phyloP scores from a whole-genome alignment of 2,329 filamentous ascomycete species.

The Dryadomyces quercus-mongolicae region DNA sequence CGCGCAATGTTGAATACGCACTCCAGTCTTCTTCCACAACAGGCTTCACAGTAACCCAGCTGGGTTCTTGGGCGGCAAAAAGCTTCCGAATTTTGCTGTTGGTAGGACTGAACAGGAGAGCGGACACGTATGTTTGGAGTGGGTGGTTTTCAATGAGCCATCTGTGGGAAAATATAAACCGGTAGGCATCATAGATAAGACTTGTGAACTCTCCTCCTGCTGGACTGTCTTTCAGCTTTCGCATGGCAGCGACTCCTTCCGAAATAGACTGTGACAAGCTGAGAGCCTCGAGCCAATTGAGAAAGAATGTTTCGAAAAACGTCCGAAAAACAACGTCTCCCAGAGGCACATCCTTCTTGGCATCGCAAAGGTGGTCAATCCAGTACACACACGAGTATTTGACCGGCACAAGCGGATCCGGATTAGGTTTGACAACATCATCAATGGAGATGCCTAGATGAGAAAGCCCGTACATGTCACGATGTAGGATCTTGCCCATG shows the following conservation, averaged over 20 bases:
- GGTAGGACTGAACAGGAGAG: conserved; percentile 19
- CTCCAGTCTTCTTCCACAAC: conserved; percentile 2
- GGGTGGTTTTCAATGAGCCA: conserved; percentile 12
- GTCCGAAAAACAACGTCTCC: conserved; percentile 10
- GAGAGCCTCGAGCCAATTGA: conserved; percentile 32
- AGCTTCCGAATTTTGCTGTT: conserved; percentile 11
- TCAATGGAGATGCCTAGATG: conserved; percentile 14
- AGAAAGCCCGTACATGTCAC: conserved; percentile 23
- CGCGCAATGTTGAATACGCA: conserved; percentile 2
- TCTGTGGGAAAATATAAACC: conserved; percentile 10
- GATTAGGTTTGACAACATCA: conserved; percentile 10
- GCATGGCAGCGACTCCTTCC: conserved; percentile 14
- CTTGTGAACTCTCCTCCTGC: conserved; percentile 4
- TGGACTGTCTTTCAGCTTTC: conserved; percentile 9
- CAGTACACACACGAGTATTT: conserved; percentile 23
- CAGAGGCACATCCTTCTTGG: too few relatives aligned
- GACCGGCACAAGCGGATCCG: conserved; percentile 16
- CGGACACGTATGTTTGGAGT: conserved; percentile 22
- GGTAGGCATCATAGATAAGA: conserved; percentile 10
- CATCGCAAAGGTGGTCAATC: conserved; percentile 18
- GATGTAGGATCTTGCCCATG: conserved; percentile 17
- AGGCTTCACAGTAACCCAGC: conserved; percentile 9
- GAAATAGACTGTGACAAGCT: conserved; percentile 19
- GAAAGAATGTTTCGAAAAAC: conserved; percentile 23
- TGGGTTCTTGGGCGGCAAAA: conserved; percentile 11